These are phyloP conservation scores for Sistotremastrum suecicum DNA, from an alignment of 768 basidiomycete genomes.

Conservation along the genomic window DNA sequence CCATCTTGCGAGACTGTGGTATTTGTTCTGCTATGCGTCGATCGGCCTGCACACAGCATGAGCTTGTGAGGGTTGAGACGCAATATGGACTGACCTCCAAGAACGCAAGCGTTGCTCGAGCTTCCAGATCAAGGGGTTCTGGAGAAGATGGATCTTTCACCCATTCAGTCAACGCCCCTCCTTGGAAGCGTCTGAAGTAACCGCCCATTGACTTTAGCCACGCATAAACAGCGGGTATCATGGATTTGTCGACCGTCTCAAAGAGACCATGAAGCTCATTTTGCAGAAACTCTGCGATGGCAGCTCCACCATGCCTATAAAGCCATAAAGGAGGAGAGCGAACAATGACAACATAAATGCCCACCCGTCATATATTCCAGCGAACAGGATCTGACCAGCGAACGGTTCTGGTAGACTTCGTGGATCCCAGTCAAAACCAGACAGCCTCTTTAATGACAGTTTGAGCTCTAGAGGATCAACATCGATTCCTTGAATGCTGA, in stretches of 20 bases:
- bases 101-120: constrained; percentile 76
- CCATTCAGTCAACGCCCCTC: constrained; percentile 69
- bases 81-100: constrained; percentile 47
- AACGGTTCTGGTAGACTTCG: constrained; percentile 35
- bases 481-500: constrained; percentile 61
- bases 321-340: background rate
- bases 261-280: constrained; percentile 79
- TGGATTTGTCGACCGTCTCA: constrained; percentile 57
- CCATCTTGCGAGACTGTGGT: constrained; percentile 14
- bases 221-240: constrained; percentile 59
- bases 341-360: constrained; percentile 9
- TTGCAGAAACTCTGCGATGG: constrained; percentile 72
- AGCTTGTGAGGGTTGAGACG: background rate
- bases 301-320: constrained; percentile 80
- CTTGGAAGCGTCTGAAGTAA: constrained; percentile 81
- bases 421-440: constrained; percentile 64
- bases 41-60: background rate
- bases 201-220: constrained; percentile 76
- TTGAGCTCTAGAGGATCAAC: constrained; percentile 64
- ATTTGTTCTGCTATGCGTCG: too few relatives aligned
- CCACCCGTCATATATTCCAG: constrained; percentile 88
- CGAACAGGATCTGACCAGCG: constrained; percentile 65
- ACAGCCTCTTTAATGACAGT: constrained; percentile 42
- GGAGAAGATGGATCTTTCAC: constrained; percentile 13
- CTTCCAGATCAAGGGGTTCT: constrained; percentile 55